Conservation (phyloP, 148 eudicot genomes). For the Diospyros kaki region DNA sequence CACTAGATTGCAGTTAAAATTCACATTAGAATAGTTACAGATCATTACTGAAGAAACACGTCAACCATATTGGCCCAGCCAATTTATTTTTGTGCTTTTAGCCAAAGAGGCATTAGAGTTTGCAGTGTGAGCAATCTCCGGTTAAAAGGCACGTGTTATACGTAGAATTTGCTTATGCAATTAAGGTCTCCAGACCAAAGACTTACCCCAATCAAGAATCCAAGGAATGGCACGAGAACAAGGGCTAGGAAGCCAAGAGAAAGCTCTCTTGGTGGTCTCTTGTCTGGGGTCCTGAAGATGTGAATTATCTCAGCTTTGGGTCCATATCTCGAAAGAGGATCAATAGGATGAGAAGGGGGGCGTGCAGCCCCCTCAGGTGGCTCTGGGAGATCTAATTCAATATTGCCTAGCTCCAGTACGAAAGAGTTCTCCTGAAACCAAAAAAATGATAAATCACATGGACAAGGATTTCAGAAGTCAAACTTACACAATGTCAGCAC, state of each 20-base stretch:
- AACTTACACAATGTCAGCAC: neutral
- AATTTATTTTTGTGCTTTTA: neutral
- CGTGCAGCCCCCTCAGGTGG: slow-evolving; percentile 89
- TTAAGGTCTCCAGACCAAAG: neutral
- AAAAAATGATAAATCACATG: slow-evolving; percentile 8
- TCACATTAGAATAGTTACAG: neutral
- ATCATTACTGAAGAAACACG: neutral
- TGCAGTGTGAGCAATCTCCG: neutral
- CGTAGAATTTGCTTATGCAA: too few species aligned
- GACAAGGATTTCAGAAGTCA: slow-evolving; percentile 5
- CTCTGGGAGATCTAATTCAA: slow-evolving; percentile 85
- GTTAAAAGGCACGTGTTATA: neutral
- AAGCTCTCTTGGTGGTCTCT: slow-evolving; percentile 69
- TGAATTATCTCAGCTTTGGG: slow-evolving; percentile 92
- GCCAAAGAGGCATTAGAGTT: neutral
- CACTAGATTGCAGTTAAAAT: neutral
- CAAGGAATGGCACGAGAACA: slow-evolving; percentile 67
- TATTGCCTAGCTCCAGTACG: slow-evolving; percentile 58
- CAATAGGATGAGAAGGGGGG: slow-evolving; percentile 73
- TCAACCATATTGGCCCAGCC: neutral
- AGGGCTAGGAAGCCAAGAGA: slow-evolving; percentile 78
- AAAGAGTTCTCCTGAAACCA: slow-evolving; percentile 82
- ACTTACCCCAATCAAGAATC: slow-evolving; percentile 88
- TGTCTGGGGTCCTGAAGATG: slow-evolving; percentile 83
- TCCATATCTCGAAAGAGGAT: slow-evolving; percentile 69